Conservation (phyloP, 164 flowering plant species). For the Vitis rupestris region DNA sequence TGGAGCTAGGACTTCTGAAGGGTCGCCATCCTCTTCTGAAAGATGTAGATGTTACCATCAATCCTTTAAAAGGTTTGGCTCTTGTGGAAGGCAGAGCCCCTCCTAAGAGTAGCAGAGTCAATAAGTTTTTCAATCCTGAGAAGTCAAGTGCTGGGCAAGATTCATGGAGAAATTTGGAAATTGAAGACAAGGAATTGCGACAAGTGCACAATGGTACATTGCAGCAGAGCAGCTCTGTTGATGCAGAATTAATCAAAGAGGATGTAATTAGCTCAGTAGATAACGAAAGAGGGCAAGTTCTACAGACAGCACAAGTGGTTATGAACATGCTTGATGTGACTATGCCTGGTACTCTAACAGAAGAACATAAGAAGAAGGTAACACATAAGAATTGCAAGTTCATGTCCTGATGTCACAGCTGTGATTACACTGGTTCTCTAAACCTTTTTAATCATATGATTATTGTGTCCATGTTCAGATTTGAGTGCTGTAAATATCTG, state of each 20-base stretch:
- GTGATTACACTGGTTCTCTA: too few relatives aligned
- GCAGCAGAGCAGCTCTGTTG: slow-evolving; percentile 26
- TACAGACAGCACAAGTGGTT: slow-evolving; percentile 74
- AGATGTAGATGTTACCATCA: slow-evolving; percentile 78
- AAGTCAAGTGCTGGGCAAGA: slow-evolving; percentile 15
- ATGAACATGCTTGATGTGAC: slow-evolving; percentile 92
- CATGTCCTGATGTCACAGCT: not conserved
- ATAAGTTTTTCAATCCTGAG: slow-evolving; percentile 28
- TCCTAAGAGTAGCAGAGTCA: slow-evolving; percentile 18
- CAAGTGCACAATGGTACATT: slow-evolving; percentile 21
- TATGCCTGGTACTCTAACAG: slow-evolving; percentile 73
- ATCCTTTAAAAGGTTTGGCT: slow-evolving; percentile 61
- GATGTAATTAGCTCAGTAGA: slow-evolving; percentile 31
- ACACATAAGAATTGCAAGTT: slow-evolving; percentile 2
- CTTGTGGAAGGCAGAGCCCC: slow-evolving; percentile 42
- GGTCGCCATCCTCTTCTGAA: slow-evolving; percentile 92
- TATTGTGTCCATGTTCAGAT: not conserved
- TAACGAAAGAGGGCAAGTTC: slow-evolving; percentile 58
- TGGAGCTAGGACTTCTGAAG: slow-evolving; percentile 94
- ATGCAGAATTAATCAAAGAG: slow-evolving; percentile 31
- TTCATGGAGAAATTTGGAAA: slow-evolving; percentile 13
- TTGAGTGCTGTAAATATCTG: too few relatives aligned
- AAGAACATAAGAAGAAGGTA: slow-evolving; percentile 86
- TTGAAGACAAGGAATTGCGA: slow-evolving; percentile 15
- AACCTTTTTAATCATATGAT: not conserved